Base-by-base conservation (phyloP, 306 rosid genomes). In the Oemleria cerasiformis region DNA sequence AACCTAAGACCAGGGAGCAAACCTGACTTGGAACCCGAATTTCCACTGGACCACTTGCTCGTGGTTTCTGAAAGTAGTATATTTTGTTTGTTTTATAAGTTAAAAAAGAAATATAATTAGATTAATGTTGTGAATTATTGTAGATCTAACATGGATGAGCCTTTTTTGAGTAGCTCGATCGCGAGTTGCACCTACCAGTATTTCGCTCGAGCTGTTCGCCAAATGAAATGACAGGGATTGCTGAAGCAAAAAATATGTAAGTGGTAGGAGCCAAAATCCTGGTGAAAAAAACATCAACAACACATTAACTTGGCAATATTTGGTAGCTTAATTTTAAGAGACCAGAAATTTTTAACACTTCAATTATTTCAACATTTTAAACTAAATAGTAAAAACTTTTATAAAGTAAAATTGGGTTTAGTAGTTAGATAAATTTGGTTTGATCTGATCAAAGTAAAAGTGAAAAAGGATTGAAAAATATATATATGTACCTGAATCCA, bases 261-360 rank as follows among this genome's bases (percentile, higher is more conserved):
- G 96, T 90, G 75, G 96, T 90, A 70, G 96, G 96, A 83, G 96
- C 96, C 96, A 70, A 81, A 81, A 90, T 90, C 86, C 96, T 90
- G 89, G 25, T 74, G 63, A 77, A 9, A 2, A 74, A 67, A 67
- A 57, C 41, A 62, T 30, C 8, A 49, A 62, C 45, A 49, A 7
- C 1, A 36, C 17, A 50, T 50, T 12, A 34, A 58, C 6, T 58
- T 57, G n/a, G 14, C 34, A 47, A n/a, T n/a, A n/a, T n/a, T n/a
- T n/a, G n/a, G n/a, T n/a, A n/a, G n/a, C n/a, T n/a, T n/a, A n/a
- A n/a, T n/a, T n/a, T n/a, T n/a, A n/a, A n/a, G n/a, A n/a, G n/a
- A n/a, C n/a, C n/a, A n/a, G n/a, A n/a, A n/a, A n/a, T n/a, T n/a
- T n/a, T n/a, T n/a, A n/a, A n/a, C n/a, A n/a, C n/a, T n/a, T n/a